These are phyloP conservation scores for Neospora caninum DNA, from an alignment of 169 alveolate genomes.

Conservation along the genomic window DNA sequence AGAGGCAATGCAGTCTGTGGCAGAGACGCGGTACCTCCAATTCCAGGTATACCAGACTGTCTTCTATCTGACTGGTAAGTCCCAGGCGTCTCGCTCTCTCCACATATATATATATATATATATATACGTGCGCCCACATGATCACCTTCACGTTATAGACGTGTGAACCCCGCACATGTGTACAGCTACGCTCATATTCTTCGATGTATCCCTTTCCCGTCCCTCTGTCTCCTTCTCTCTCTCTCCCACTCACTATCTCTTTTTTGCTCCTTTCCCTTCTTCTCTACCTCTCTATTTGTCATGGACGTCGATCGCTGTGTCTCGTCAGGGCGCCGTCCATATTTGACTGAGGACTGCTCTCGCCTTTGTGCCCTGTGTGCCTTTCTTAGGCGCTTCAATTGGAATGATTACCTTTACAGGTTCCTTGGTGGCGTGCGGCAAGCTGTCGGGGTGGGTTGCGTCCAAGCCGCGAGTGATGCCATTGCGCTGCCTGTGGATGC, in stretches of 20 bases:
- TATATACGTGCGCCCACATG: background rate
- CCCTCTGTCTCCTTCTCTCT: no score
- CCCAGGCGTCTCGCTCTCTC: background rate
- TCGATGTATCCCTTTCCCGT: no score
- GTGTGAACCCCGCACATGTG: no score
- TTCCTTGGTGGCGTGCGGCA: conserved; percentile 92
- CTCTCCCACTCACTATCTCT: no score
- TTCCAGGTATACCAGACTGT: conserved; percentile 29
- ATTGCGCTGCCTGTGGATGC: conserved; percentile 68
- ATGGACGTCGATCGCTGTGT: no score
- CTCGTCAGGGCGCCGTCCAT: no score
- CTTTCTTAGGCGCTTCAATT: conserved; percentile 76
- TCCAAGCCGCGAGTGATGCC: conserved; percentile 80
- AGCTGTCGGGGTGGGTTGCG: conserved; percentile 84
- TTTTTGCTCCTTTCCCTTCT: no score
- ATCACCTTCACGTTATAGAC: background rate
- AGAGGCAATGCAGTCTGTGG: background rate
- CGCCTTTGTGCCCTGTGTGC: no score
- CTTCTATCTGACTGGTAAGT: conserved; percentile 17
- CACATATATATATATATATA: background rate
- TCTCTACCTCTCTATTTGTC: no score
- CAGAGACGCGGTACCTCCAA: background rate
- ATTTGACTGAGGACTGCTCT: no score
- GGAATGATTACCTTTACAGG: conserved; percentile 93
- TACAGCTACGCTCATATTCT: background rate